Evolutionary conservation across 2,329 filamentous ascomycete genomes (phyloP), one percentile per base, ranked within the genome.

Genomic region (Gremmenia infestans): DNA sequence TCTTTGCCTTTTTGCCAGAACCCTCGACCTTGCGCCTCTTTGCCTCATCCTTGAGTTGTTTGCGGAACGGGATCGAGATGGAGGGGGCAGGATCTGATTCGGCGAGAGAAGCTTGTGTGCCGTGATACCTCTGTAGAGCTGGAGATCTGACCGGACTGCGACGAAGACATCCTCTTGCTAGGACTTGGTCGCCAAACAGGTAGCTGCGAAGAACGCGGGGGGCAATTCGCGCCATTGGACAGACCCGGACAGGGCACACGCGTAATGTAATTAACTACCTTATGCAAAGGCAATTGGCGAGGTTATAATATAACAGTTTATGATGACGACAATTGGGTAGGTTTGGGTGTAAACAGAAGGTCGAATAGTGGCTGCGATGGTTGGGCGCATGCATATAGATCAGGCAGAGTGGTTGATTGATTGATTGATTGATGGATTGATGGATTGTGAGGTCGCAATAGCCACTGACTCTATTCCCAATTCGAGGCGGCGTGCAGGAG

Each of bases 21-120:
- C 59, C 60, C 0, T 70, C 64, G 0, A 70, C 67, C 59, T 78
- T 81, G 68, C 68, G 73, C 59, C 71, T 79, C 76, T 71, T 79
- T 15, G 79, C 83, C 58, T 87, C 80, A 25, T 89, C 85, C 65
- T 89, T 91, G 54, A 89, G 71, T 66, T 88, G 82, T 68, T 91
- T 91, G 35, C 88, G 82, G 9, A 90, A 74, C 9, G 87, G 85
- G 0, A 67, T 58, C 12, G 60, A 52, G 19, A 52, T n/a, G 7
- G 58, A 52, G 37, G 53, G 46, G 23, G 54, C 36, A 15, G 58
- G 22, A 25, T 58, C 48, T n/a, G 56, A 48, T n/a, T 19, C 48
- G 6, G 55, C 60, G n/a, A 61, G 56, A 36, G 58, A 28, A 23
- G 49, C 40, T 49, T 54, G 61, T 36, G 53, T 47, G 35, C 55